Base-by-base conservation (phyloP, 1,284 basidiomycete genomes). In the Gomphus bonarii region DNA sequence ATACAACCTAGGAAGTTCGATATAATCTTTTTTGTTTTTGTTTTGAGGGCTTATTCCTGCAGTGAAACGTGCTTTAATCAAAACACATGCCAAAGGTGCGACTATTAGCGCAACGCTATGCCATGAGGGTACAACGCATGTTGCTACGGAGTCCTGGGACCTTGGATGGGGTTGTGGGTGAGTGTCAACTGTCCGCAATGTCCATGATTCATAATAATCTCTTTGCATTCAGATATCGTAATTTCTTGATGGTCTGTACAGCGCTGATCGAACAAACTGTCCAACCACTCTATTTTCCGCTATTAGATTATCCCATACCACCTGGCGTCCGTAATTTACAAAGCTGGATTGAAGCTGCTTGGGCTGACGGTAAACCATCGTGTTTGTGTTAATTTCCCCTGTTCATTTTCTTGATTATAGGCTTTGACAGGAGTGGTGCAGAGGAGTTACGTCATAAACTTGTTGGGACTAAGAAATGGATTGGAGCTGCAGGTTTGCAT, bases 171-270 rank as follows among this genome's bases (percentile, higher is more conserved):
- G 86, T 30, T 90, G 89, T 69, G 83, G 82, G 88, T 82, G 66
- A 55, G 76, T 68, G 12, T 8, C 25, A 35, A 33, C 30, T 38
- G 48, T 36, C 46, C n/a, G 22, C 12, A 44, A 36, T 50, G 14
- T 31, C 6, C 16, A 14, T 10, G 28, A 25, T 16, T 20, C 12
- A 11, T 40, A 38, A 12, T 9, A 51, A 28, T 18, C 8, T 44
- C 12, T 36, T 8, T 38, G 36, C 50, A 57, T 54, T 43, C 60
- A 90, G 88, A n/a, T 93, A 94, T 66, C 84, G 91, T 33, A 94
- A 93, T 66, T 91, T 86, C 64, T 64, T 90, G 57, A 94, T 95
- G 86, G 74, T 77, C 3, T 90, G 91, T 61, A 75, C 86, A 0
- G 77, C 82, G 5, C 74, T 94, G 16, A 78, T 88, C 72, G 75